phyloP scores from a whole-genome alignment of 1,284 basidiomycete genomes.

The Austroboletus novae-zelandiae region DNA sequence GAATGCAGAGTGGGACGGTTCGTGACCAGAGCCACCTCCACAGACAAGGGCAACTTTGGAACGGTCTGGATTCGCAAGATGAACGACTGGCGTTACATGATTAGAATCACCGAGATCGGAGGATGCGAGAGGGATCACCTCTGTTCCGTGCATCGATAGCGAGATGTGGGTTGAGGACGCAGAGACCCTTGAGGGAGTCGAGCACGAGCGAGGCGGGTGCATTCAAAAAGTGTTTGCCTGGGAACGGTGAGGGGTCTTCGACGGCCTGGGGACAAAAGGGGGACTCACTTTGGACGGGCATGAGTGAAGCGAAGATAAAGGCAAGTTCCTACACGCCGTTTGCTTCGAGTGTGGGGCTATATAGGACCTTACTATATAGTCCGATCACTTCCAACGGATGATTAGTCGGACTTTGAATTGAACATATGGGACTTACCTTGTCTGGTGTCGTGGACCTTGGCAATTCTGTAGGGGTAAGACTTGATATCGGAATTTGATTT shows the following conservation, averaged over 20 bases:
- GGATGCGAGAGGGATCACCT: constrained; percentile 38
- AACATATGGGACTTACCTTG: too few species aligned
- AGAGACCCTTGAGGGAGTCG: constrained; percentile 76
- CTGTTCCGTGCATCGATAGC: constrained; percentile 66
- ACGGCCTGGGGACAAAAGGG: too few species aligned
- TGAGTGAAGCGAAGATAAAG: constrained; percentile 1
- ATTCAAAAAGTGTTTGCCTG: constrained; percentile 78
- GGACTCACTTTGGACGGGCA: constrained; percentile 29
- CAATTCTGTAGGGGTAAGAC: too few species aligned
- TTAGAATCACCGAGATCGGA: not conserved
- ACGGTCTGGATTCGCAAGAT: constrained; percentile 52
- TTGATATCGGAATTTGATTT: too few species aligned
- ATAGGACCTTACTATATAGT: too few species aligned
- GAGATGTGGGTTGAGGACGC: constrained; percentile 67
- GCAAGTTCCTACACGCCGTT: too few species aligned
- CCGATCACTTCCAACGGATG: too few species aligned
- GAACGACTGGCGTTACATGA: constrained; percentile 52
- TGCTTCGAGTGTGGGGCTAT: too few species aligned
- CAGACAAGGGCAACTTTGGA: constrained; percentile 81
- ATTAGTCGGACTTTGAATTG: too few species aligned
- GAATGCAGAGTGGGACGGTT: constrained; percentile 83
- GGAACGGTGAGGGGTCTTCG: not conserved
- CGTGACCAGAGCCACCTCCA: constrained; percentile 90
- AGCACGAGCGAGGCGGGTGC: constrained; percentile 65
- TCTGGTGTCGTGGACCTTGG: too few species aligned